phyloP scores from a whole-genome alignment of 1,284 basidiomycete species.

The Leccinum laetum region DNA sequence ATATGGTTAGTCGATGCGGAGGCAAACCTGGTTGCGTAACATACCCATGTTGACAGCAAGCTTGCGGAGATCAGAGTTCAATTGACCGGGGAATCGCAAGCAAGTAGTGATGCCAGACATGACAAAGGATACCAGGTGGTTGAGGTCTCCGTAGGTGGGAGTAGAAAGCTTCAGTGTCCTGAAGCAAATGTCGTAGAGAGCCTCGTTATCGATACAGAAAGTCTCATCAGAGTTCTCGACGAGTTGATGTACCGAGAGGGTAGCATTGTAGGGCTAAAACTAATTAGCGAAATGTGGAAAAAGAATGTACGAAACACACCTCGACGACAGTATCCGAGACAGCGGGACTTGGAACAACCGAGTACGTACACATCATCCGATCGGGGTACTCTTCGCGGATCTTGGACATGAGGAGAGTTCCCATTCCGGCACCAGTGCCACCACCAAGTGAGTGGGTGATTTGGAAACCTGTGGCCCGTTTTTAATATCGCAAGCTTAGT shows the following conservation, averaged over 20 bases:
- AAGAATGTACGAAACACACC: slow-evolving; percentile 37
- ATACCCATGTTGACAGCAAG: slow-evolving; percentile 97
- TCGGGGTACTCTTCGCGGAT: slow-evolving; percentile 94
- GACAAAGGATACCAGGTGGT: slow-evolving; percentile 96
- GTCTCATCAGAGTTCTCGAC: slow-evolving; percentile 97
- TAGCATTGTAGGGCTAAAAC: slow-evolving; percentile 87
- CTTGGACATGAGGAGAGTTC: slow-evolving; percentile 89
- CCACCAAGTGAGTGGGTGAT: slow-evolving; percentile 97
- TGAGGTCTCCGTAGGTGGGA: slow-evolving; percentile 95
- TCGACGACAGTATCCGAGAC: slow-evolving; percentile 98
- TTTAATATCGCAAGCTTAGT: not conserved
- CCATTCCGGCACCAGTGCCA: slow-evolving; percentile 95
- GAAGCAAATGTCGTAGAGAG: slow-evolving; percentile 98
- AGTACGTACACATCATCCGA: slow-evolving; percentile 98
- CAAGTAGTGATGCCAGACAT: slow-evolving; percentile 99
- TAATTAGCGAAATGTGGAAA: not conserved
- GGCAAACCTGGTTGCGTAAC: slow-evolving; percentile 23
- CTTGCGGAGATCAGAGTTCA: slow-evolving; percentile 98
- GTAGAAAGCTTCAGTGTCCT: slow-evolving; percentile 93
- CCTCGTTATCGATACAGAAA: slow-evolving; percentile 98
- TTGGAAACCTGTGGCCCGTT: slow-evolving; percentile 74
- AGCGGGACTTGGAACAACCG: slow-evolving; percentile 93
- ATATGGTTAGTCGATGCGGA: not conserved
- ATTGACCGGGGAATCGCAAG: slow-evolving; percentile 97
- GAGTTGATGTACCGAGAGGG: slow-evolving; percentile 93